phyloP scores from a whole-genome alignment of 495 filamentous ascomycete genomes.

The Aspergillus conjunctus region DNA sequence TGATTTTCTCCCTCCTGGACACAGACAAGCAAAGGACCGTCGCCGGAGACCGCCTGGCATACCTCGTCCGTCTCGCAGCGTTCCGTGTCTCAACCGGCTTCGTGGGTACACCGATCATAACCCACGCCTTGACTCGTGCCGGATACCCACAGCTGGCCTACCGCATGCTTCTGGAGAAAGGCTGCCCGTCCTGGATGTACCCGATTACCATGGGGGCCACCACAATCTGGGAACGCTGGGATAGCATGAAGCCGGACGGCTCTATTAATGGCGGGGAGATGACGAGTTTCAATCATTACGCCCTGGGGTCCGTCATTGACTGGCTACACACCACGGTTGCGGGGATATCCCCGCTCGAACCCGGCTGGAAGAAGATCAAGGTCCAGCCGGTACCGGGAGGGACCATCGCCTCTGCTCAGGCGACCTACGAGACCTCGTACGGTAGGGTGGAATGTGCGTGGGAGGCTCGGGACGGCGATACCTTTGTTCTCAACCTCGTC shows the following conservation, averaged over 20 bases:
- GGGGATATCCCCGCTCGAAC: conserved; percentile 26
- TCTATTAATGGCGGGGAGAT: conserved; percentile 55
- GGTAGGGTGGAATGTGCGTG: not conserved
- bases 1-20: conserved; percentile 48
- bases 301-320: conserved; percentile 43
- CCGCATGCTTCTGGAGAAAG: conserved; percentile 44
- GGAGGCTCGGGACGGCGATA: not conserved
- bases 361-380: conserved; percentile 33
- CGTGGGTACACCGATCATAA: conserved; percentile 54
- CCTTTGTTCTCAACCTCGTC: not conserved
- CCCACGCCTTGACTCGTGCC: conserved; percentile 43
- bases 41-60: conserved; percentile 38
- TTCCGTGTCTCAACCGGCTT: conserved; percentile 57
- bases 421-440: not conserved
- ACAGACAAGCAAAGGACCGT: conserved; percentile 32
- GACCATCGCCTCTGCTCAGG: not conserved
- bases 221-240: conserved; percentile 61
- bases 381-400: conserved; percentile 34
- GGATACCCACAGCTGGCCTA: conserved; percentile 38
- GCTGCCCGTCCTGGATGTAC: conserved; percentile 54
- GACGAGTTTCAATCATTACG: conserved; percentile 60
- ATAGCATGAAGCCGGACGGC: conserved; percentile 54
- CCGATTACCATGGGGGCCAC: conserved; percentile 56
- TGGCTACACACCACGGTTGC: conserved; percentile 37
- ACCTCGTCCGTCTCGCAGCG: conserved; percentile 38